Conservation (phyloP, 2,329 filamentous ascomycete species). For the Penicillium oxalicum region DNA sequence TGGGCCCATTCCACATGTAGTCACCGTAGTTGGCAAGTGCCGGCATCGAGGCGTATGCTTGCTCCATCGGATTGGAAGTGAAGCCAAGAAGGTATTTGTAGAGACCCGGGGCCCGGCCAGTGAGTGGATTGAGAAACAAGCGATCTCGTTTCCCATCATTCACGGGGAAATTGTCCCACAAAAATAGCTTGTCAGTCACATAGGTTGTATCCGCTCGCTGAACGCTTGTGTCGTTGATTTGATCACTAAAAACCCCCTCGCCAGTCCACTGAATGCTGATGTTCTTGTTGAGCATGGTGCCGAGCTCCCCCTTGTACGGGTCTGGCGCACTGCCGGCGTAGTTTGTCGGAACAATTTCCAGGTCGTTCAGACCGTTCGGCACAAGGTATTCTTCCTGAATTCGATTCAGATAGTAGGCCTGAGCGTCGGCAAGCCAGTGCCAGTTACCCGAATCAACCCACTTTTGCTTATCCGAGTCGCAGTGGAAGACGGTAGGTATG, state of each 20-base stretch:
- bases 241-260: slow-evolving; percentile 19
- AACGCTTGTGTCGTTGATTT: slow-evolving; percentile 17
- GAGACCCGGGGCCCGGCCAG: slow-evolving; percentile 12
- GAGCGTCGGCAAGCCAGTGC: slow-evolving; percentile 16
- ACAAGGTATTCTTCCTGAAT: slow-evolving; percentile 16
- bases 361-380: slow-evolving; percentile 13
- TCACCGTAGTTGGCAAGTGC: slow-evolving; percentile 16
- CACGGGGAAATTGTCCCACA: slow-evolving; percentile 24
- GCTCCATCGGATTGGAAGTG: slow-evolving; percentile 18
- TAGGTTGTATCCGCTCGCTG: slow-evolving; percentile 14
- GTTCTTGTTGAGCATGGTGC: slow-evolving; percentile 19
- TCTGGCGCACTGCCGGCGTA: slow-evolving; percentile 16
- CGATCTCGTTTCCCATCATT: slow-evolving; percentile 19
- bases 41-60: slow-evolving; percentile 18
- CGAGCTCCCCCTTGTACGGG: slow-evolving; percentile 17
- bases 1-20: slow-evolving; percentile 18
- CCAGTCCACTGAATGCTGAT: slow-evolving; percentile 22
- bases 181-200: slow-evolving; percentile 18
- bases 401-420: slow-evolving; percentile 17
- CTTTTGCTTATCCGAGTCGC: slow-evolving; percentile 16
- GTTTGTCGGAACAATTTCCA: slow-evolving; percentile 18
- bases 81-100: slow-evolving; percentile 20
- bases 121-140: slow-evolving; percentile 21
- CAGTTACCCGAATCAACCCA: slow-evolving; percentile 10
- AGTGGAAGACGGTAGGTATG: slow-evolving; percentile 16